phyloP scores from a whole-genome alignment of 768 basidiomycete genomes.

The Boletus reticulatus region DNA sequence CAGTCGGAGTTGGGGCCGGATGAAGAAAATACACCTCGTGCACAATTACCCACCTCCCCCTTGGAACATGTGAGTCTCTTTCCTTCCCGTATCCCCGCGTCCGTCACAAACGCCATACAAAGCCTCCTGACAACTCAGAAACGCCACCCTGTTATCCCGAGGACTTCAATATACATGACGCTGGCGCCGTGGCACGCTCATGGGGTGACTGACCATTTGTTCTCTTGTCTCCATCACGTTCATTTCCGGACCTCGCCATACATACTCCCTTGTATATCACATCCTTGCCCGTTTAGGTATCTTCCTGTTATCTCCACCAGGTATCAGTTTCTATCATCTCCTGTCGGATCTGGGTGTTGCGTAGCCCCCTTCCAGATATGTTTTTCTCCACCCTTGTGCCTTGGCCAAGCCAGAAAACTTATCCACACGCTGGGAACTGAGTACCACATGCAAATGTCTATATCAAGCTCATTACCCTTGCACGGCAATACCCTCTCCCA shows the following conservation, averaged over 20 bases:
- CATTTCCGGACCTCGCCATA: slow-evolving; percentile 31
- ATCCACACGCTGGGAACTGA: slow-evolving; percentile 13
- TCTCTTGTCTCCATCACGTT: slow-evolving; percentile 23
- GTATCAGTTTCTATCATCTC: slow-evolving; percentile 21
- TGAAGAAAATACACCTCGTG: slow-evolving; percentile 1
- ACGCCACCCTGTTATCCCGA: slow-evolving; percentile 20
- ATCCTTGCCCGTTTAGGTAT: slow-evolving; percentile 21
- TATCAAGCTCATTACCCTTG: slow-evolving; percentile 8
- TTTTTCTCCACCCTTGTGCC: slow-evolving; percentile 27
- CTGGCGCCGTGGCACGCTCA: slow-evolving; percentile 34
- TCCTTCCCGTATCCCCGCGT: neutral
- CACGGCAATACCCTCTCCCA: slow-evolving; percentile 15
- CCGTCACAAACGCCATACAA: slow-evolving; percentile 7
- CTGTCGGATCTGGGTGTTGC: slow-evolving; percentile 30
- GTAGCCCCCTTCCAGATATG: slow-evolving; percentile 26
- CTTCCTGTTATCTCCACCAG: slow-evolving; percentile 35
- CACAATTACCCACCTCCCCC: neutral
- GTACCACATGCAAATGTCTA: slow-evolving; percentile 12
- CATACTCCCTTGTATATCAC: slow-evolving; percentile 18
- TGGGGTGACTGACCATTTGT: slow-evolving; percentile 30
- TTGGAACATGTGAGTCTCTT: slow-evolving; percentile 17
- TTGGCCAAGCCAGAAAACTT: neutral
- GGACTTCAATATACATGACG: slow-evolving; percentile 28
- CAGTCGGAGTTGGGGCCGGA: neutral
- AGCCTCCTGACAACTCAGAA: slow-evolving; percentile 13